These are phyloP conservation scores for Hypoxylon sp. DNA, from an alignment of 2,329 filamentous ascomycete species.

Conservation along the genomic window DNA sequence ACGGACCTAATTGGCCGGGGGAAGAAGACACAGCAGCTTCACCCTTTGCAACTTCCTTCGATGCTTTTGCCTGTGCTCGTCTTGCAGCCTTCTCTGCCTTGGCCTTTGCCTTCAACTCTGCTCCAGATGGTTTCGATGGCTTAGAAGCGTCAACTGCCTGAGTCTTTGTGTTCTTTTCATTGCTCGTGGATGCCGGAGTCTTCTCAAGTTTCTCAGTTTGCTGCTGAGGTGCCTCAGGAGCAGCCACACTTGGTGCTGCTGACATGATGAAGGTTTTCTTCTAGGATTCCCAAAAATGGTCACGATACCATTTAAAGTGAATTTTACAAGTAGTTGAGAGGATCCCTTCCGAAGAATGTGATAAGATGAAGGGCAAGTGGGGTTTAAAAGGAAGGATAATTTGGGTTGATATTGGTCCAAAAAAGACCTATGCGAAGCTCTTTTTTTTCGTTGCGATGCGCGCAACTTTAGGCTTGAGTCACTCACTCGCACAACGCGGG, in stretches of 20 bases:
- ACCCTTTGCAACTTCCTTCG: slow-evolving; percentile 56
- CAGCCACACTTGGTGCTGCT: slow-evolving; percentile 27
- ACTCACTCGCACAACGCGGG: slow-evolving; percentile 18
- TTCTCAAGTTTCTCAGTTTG: slow-evolving; percentile 30
- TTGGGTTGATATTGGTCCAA: slow-evolving; percentile 7
- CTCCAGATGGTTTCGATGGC: slow-evolving; percentile 69
- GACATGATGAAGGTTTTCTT: slow-evolving; percentile 38
- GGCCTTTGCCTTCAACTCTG: slow-evolving; percentile 86
- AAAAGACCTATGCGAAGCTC: slow-evolving; percentile 6
- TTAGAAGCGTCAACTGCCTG: slow-evolving; percentile 42
- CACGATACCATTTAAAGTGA: no score
- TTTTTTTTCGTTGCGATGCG: slow-evolving; percentile 4
- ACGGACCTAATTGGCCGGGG: slow-evolving; percentile 50
- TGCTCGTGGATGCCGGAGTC: slow-evolving; percentile 25
- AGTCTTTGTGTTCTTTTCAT: slow-evolving; percentile 36
- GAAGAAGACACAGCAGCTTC: slow-evolving; percentile 45
- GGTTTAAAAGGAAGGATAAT: neutral
- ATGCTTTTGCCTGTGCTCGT: slow-evolving; percentile 74
- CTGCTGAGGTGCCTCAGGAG: slow-evolving; percentile 31
- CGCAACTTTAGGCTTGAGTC: slow-evolving; percentile 20
- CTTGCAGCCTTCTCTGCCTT: slow-evolving; percentile 92
- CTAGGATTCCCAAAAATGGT: no score
- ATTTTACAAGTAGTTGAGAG: no score
- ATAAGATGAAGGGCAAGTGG: neutral
- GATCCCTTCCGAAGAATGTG: no score